These are phyloP conservation scores for Leucaena leucocephala DNA, from an alignment of 306 rosid species.

Conservation along the genomic window DNA sequence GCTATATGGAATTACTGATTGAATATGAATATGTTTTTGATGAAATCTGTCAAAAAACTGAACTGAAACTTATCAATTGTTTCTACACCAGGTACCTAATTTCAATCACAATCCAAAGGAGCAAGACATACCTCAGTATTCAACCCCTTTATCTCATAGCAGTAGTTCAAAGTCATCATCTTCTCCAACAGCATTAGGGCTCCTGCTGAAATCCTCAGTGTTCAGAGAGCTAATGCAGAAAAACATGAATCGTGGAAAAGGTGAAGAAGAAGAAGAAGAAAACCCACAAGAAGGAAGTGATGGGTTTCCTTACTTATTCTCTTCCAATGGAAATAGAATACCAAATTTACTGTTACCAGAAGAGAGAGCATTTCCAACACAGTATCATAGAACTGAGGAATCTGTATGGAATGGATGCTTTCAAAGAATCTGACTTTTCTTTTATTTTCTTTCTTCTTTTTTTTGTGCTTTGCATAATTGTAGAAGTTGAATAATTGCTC, in stretches of 20 bases:
- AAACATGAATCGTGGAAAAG: constrained; percentile 47
- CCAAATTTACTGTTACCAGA: constrained; percentile 51
- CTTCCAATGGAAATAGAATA: constrained; percentile 37
- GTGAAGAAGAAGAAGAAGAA: constrained; percentile 47
- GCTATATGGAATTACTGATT: no score
- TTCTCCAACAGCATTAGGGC: constrained; percentile 76
- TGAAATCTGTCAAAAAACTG: not conserved
- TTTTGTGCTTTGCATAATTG: not conserved
- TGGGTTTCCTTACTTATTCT: constrained; percentile 30
- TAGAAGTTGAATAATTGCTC: constrained; percentile 36
- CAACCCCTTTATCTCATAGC: constrained; percentile 44
- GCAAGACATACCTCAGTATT: constrained; percentile 32
- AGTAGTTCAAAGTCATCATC: constrained; percentile 50
- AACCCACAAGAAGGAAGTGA: constrained; percentile 31
- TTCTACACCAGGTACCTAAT: constrained; percentile 17
- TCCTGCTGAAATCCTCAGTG: constrained; percentile 74
- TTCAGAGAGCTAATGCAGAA: constrained; percentile 70
- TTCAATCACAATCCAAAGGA: constrained; percentile 40
- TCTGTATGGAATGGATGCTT: constrained; percentile 46
- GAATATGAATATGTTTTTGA: not conserved
- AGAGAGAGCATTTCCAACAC: constrained; percentile 42
- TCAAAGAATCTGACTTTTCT: constrained; percentile 34
- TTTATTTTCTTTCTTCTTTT: not conserved
- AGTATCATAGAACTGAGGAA: constrained; percentile 39
- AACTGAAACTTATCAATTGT: not conserved